Evolutionary conservation across 2,329 filamentous ascomycete genomes (phyloP), one percentile per base, ranked within the genome.

Genomic region (Hymenoscyphus infarciens): DNA sequence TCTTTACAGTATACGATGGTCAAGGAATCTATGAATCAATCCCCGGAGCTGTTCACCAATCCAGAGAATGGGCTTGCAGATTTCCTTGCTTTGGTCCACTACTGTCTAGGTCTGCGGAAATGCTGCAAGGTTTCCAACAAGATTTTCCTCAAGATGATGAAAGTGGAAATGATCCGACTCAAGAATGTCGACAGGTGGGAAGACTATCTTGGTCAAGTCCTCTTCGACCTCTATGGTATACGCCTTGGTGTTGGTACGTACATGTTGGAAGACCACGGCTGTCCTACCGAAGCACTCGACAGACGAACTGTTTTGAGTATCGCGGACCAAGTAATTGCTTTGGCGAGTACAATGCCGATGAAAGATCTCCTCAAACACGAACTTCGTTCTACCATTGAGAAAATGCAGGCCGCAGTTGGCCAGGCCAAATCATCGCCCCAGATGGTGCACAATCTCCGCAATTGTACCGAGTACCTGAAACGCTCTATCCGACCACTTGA

Each of bases 311-410:
- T 93, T 0, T 82, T 93, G 71, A 87, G 89, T 66, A 83, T 97
- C 56, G 86, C 97, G 11, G 90, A 96, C 65, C 90, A 93, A 71
- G 85, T 98, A 42, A 88, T 96, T 72, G 80, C 85, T 39, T 86
- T 97, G 63, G 91, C 91, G 1, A 88, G 88, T 57, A 87, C 90
- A 65, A 88, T 97, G 80, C 88, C 91, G 25, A 90, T 96, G 79
- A 96, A 94, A 71, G 95, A 98, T 68, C 78, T 98, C 19, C 85
- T 92, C 16, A 98, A 96, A 74, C 95, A 92, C 16, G 92, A 98
- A 61, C 80, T 99, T 60, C 96, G 94, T 74, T 86, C 83, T 16
- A 92, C 92, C 0, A 95, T 99, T 63, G 95, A 99, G 63, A 92
- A 93, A 69, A 91, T 99, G 77, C 93, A 98, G 74, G 87, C 91